Base-by-base conservation (phyloP, 768 basidiomycete genomes). In the Clitopilus hobsonii region DNA sequence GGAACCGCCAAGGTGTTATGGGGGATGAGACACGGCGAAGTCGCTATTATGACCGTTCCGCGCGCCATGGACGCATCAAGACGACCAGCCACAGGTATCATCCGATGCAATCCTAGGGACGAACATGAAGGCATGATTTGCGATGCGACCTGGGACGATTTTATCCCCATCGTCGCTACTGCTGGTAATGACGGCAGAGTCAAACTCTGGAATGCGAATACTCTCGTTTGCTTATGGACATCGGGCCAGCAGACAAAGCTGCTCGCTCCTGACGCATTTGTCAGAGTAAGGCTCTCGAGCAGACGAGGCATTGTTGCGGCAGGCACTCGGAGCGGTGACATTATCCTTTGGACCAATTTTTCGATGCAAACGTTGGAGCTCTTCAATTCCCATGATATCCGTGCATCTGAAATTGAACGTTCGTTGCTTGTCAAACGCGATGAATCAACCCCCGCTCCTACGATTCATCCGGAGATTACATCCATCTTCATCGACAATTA, bases 121-220 rank as follows among this genome's bases (percentile, higher is more conserved):
- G 74, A 81, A 50, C 91, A 93, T 58, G 72, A 76, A n/a, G 85
- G 82, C 5, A 64, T 70, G 0, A 84, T 92, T 3, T 61, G 75
- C 8, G 79, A 85, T 56, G 73, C 81, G 4, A 63, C 76, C 3
- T 89, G 85, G 77, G 77, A 79, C 56, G 65, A 68, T 16, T 65
- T 24, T 25, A 54, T 60, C 14, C 50, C 55, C 36, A 49, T 54
- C 3, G 75, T 83, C 32, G 67, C 82, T 30, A 86, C 84, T 4
- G 84, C 72, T 1, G 83, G 80, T 5, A 64, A 71, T 1, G 89
- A 92, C 59, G 89, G 89, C 0, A 68, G 71, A 22, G 76, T 89
- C 59, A 93, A 91, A 65, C 58, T 94, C 2, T 93, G 91, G 91
- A 79, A 86, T 55, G 69, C 77, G 14, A 80, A 76, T 59, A 70